Evolutionary conservation across 2,329 filamentous ascomycete species (phyloP), one percentile per base, ranked within the genome.

Genomic region (Pestalotiopsis sp.): DNA sequence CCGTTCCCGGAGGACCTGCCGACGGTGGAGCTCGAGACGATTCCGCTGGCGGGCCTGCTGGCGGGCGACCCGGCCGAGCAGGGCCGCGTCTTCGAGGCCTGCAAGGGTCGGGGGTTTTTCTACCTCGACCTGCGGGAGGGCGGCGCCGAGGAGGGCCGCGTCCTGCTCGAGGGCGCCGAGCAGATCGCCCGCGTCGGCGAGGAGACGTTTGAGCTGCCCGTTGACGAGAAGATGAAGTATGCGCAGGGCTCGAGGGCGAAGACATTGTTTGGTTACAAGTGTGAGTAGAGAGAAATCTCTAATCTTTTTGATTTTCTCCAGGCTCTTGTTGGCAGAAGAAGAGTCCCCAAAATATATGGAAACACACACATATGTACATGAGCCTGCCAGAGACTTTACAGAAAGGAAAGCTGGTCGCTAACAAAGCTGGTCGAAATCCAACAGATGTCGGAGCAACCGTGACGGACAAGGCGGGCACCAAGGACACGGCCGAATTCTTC

Each of bases 401-500:
- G 31, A 7, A 36, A 36, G 6, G 6, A 36, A 36, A 36, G 31
- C 31, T 9, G 31, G 31, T 9, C 7, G 6, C 45, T 52, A 9
- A 52, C 17, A 52, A 23, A 4, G 6, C 6, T 17, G 41, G 4
- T 11, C 5, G 17, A 20, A n/a, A n/a, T n/a, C n/a, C n/a, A n/a
- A 23, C 45, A 52, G 45, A 66, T 13, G 75, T 74, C 1, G 78
- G 78, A 20, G 73, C 72, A 23, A 75, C 76, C 27, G 59, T 73
- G 25, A 72, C 77, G 31, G 78, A 79, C 70, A 73, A 71, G 56
- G 25, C 65, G 13, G 75, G 75, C 12, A 73, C 72, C 2, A 73
- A 66, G 7, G 78, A 80, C 66, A 77, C 75, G 12, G 77, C 76
- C 63, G 77, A 80, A 72, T 80, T 80, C 72, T 78, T 78, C 72